Percentiles rank a stretch among this genome's conserved stretches.
Evolutionary conservation across 208 protist species (phyloP).

Genomic region (Acanthamoeba sp.): DNA sequence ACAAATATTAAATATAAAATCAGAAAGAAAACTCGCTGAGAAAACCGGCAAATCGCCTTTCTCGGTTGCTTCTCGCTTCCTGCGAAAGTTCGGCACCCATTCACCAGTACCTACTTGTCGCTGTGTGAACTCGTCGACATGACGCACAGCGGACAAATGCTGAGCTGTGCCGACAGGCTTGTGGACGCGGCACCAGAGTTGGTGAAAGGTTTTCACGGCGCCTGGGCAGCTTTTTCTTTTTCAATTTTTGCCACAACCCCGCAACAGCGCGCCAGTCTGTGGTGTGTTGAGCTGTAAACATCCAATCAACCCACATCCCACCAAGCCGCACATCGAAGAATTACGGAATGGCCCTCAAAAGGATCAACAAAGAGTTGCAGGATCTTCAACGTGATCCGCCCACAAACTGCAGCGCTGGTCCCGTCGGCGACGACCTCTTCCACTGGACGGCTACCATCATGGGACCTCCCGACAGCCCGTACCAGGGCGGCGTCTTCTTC

Average conservation of each 20-base stretch:
- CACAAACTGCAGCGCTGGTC: conserved; percentile 96
- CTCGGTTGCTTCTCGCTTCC: conserved; percentile 4
- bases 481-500: conserved; percentile 98
- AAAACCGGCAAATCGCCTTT: too few species aligned
- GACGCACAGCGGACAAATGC: neutral
- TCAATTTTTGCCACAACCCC: neutral
- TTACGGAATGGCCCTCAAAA: conserved; percentile 50
- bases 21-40: too few species aligned
- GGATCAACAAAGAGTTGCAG: conserved; percentile 92
- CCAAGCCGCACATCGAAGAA: neutral
- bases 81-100: neutral
- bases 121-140: neutral
- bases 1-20: too few species aligned
- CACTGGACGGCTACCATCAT: conserved; percentile 96
- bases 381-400: conserved; percentile 97
- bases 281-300: neutral
- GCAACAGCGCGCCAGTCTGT: neutral
- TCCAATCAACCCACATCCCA: neutral
- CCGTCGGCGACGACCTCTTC: conserved; percentile 96
- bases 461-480: conserved; percentile 96
- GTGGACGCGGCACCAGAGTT: neutral
- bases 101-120: neutral
- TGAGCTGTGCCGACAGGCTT: neutral
- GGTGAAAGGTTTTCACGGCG: neutral
- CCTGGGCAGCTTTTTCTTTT: neutral